Conservation (phyloP, 106 monocot species). For the Xerophyta viscosa region DNA sequence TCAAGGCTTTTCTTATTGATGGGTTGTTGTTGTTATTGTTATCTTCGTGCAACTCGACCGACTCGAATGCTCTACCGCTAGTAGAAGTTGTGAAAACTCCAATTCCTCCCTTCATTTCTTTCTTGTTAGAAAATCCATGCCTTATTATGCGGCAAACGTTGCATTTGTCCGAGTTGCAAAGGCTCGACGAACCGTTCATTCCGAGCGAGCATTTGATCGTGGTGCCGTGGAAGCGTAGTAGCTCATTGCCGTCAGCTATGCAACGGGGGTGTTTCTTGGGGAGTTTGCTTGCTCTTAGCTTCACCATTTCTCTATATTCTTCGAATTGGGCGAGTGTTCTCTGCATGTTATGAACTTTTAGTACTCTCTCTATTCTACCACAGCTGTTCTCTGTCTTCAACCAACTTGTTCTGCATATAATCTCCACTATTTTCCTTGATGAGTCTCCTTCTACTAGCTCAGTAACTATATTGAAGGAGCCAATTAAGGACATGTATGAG, state of each 20-base stretch:
- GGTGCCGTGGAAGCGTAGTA: conserved; percentile 78
- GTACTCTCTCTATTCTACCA: conserved; percentile 72
- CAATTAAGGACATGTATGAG: neutral
- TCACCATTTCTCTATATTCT: conserved; percentile 78
- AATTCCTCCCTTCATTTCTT: conserved; percentile 37
- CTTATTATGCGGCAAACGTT: conserved; percentile 63
- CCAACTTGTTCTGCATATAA: conserved; percentile 88
- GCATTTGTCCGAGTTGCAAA: conserved; percentile 69
- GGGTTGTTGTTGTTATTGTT: too few species aligned
- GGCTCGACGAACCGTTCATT: conserved; percentile 50
- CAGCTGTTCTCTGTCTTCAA: conserved; percentile 56
- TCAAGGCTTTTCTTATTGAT: conserved; percentile 47
- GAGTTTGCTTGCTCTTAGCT: conserved; percentile 68
- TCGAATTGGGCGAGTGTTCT: conserved; percentile 80
- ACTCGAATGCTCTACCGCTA: conserved; percentile 69
- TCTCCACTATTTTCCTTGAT: conserved; percentile 95
- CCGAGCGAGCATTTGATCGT: conserved; percentile 71
- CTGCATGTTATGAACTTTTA: conserved; percentile 93
- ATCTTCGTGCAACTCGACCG: conserved; percentile 37
- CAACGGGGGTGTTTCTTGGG: conserved; percentile 95
- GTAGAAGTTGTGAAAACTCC: conserved; percentile 95
- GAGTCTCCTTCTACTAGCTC: conserved; percentile 92
- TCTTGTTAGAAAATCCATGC: conserved; percentile 64
- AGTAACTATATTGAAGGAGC: conserved; percentile 14
- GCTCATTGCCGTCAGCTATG: conserved; percentile 90